phyloP scores from a whole-genome alignment of 352 stramenopile genomes.

The Pelagophyceae sp. region DNA sequence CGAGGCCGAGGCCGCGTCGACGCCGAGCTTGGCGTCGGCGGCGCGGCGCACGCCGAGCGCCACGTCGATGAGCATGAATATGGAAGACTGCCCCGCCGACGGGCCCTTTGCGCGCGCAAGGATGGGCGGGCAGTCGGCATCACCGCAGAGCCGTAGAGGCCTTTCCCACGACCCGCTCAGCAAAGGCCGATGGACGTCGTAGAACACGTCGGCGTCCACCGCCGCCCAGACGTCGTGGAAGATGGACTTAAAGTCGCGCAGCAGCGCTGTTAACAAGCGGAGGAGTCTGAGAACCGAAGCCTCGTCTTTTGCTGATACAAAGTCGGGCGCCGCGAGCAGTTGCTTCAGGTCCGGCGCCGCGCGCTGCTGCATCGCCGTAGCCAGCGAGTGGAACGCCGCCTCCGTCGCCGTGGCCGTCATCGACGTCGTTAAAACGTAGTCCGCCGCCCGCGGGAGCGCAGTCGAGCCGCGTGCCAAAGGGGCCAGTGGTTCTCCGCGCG shows the following conservation, averaged over 20 bases:
- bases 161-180: not conserved
- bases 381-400: not conserved
- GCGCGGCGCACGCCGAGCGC: not conserved
- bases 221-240: not conserved
- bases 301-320: not conserved
- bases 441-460: too few species aligned
- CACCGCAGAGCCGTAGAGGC: not conserved
- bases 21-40: not conserved
- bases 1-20: not conserved
- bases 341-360: not conserved
- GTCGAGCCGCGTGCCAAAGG: not conserved
- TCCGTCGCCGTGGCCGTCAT: slow-evolving; percentile 1
- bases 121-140: not conserved
- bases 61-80: not conserved
- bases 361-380: not conserved
- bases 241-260: not conserved
- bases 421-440: not conserved
- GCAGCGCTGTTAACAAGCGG: not conserved
- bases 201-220: not conserved
- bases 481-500: not conserved
- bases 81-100: not conserved
- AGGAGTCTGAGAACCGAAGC: not conserved
- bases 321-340: not conserved
- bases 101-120: not conserved
- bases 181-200: not conserved